A percentile compares a stretch with the other conserved stretches of the same genome.
Conservation (phyloP, 208 protist genomes). For the Naegleria gruberi region DNA sequence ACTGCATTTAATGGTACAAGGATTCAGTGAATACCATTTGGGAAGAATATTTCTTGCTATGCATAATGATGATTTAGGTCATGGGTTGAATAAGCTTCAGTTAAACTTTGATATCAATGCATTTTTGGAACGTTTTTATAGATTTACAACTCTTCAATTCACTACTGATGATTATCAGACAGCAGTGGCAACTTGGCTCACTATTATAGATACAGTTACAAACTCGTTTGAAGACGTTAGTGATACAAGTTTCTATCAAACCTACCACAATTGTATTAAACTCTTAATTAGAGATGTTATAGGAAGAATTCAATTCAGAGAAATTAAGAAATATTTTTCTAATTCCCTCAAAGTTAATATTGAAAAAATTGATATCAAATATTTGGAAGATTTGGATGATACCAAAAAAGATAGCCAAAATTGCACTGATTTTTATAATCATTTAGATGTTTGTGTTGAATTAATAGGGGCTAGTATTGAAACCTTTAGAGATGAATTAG, state of each 20-base stretch:
- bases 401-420: background rate
- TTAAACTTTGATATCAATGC: background rate
- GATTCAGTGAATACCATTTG: background rate
- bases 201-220: background rate
- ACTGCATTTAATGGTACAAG: background rate
- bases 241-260: background rate
- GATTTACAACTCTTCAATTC: background rate
- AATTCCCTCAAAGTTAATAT: background rate
- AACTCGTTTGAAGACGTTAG: background rate
- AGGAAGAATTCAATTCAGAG: background rate
- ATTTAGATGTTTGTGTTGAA: background rate
- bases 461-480: background rate
- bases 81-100: background rate
- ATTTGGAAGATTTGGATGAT: background rate
- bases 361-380: background rate
- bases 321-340: background rate
- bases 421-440: background rate
- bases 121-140: background rate
- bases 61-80: background rate
- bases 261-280: background rate
- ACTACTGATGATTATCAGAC: background rate
- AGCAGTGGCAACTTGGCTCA: background rate
- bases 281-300: background rate
- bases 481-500: background rate
- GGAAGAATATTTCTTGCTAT: background rate